These are phyloP conservation scores for Starmerella stellata DNA, from an alignment of 805 yeast species.

Conservation along the genomic window DNA sequence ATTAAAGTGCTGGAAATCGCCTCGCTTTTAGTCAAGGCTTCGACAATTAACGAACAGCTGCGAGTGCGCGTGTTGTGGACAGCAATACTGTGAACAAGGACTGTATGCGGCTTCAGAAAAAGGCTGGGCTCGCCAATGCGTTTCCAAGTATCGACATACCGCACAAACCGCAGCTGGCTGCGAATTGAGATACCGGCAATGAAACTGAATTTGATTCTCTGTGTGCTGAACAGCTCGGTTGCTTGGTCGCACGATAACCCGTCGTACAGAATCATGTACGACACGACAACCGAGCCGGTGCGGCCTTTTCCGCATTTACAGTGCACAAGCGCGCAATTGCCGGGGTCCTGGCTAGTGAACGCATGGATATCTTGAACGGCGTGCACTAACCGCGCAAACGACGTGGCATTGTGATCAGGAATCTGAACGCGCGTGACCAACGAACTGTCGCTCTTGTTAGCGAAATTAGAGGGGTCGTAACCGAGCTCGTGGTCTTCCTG, in stretches of 20 bases:
- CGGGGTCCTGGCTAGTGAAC: constrained; percentile 24
- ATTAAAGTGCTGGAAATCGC: not conserved
- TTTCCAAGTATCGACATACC: constrained; percentile 33
- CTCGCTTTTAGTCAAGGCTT: not conserved
- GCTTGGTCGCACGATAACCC: constrained; percentile 31
- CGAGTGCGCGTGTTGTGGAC: constrained; percentile 7
- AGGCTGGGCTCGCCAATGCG: not conserved
- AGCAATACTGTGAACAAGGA: constrained; percentile 5
- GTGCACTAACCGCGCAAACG: constrained; percentile 33
- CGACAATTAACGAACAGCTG: constrained; percentile 6
- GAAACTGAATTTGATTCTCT: constrained; percentile 38
- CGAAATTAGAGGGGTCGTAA: constrained; percentile 26
- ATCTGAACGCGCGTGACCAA: constrained; percentile 35
- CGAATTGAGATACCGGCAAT: constrained; percentile 53
- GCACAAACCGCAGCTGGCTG: constrained; percentile 50
- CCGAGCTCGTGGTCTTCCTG: constrained; percentile 36
- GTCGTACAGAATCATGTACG: constrained; percentile 41
- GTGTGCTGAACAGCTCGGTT: constrained; percentile 32
- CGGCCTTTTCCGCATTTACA: constrained; percentile 89
- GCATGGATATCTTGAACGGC: constrained; percentile 30
- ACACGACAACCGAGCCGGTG: constrained; percentile 59
- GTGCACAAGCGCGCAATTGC: constrained; percentile 51
- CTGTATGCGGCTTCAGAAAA: not conserved
- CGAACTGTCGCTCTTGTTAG: constrained; percentile 6
- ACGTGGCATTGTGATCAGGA: constrained; percentile 64